These are phyloP conservation scores for Thraustochytrium striatum DNA, from an alignment of 352 stramenopile species.

Conservation along the genomic window DNA sequence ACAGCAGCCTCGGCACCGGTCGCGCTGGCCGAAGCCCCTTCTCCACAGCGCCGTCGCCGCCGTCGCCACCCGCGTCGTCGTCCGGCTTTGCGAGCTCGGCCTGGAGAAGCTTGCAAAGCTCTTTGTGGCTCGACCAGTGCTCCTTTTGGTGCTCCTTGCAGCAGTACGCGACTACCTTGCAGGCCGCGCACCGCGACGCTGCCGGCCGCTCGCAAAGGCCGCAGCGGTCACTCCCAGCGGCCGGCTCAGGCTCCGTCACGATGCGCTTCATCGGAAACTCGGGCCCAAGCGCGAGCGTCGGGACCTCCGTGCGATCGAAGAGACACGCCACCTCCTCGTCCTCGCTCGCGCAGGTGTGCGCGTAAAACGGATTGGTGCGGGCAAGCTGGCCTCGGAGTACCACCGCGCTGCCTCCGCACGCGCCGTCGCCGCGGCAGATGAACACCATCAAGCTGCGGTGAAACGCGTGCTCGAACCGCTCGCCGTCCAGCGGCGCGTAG, in stretches of 20 bases:
- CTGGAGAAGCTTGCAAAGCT: slow-evolving; percentile 22
- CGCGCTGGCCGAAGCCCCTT: too few relatives aligned
- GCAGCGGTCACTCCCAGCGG: slow-evolving; percentile 45
- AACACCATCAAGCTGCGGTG: slow-evolving; percentile 56
- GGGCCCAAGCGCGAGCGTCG: neutral
- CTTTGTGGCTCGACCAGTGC: slow-evolving; percentile 49
- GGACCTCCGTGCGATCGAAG: neutral
- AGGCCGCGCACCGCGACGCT: slow-evolving; percentile 52
- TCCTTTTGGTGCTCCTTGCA: slow-evolving; percentile 52
- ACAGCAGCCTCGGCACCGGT: too few relatives aligned
- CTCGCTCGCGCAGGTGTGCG: slow-evolving; percentile 31
- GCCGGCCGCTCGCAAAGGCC: slow-evolving; percentile 49
- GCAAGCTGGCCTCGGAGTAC: slow-evolving; percentile 54
- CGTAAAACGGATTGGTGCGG: slow-evolving; percentile 53
- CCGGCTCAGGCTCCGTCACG: slow-evolving; percentile 24
- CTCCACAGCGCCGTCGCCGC: neutral
- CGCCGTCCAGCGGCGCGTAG: slow-evolving; percentile 54
- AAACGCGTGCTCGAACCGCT: slow-evolving; percentile 51
- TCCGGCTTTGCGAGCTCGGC: neutral
- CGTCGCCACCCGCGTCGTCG: neutral
- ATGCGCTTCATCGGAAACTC: neutral
- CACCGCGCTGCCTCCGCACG: slow-evolving; percentile 49
- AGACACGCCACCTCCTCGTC: slow-evolving; percentile 7
- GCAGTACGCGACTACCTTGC: slow-evolving; percentile 54
- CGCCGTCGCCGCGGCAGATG: slow-evolving; percentile 53